Evolutionary conservation across 2,329 filamentous ascomycete genomes (phyloP), one percentile per base, ranked within the genome.

Genomic region (Drechslerella dactyloides): DNA sequence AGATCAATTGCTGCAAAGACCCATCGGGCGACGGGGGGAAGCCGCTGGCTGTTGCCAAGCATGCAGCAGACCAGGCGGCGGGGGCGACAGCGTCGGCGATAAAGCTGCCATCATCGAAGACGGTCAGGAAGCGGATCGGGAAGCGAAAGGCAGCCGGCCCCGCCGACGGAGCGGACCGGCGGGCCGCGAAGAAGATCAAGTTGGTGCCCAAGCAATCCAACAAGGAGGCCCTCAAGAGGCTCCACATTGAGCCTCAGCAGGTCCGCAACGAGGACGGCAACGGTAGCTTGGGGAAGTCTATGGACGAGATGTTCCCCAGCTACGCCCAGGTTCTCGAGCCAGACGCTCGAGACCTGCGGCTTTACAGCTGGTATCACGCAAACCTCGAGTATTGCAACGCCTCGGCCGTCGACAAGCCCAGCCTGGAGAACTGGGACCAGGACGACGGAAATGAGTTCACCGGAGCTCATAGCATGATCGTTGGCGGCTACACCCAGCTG

Each of bases 331-430:
- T 99, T 54, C 84, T 97, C 27, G 89, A 96, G 68, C 81, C 99
- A 58, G 90, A 87, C 13, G 86, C 93, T 0, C 90, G 91, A 78
- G 94, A 99, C 77, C 88, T 96, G 80, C 87, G 94, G 51, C 83
- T 99, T 15, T 85, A 97, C 77, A 99, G 97, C 78, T 99, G 94
- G 94, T 96, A 99, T 80, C 90, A 97, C 79, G 96, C 96, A 74
- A 99, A 99, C 78, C 84, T 99, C 13, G 94, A 99, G 80, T 99
- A 99, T 78, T 96, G 93, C 74, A 99, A 97, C 79, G 94, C 94
- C 1, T 90, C 88, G 1, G 96, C 92, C 75, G 87, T 96, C 61
- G 88, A 90, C 74, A 89, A 90, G 74, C 85, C 99, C 17, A 97
- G 93, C 79, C 85, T 99, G 13, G 87, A 89, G 6, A 89, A 93